Conservation (phyloP, 2,329 filamentous ascomycete genomes). For the Fusarium virguliforme region DNA sequence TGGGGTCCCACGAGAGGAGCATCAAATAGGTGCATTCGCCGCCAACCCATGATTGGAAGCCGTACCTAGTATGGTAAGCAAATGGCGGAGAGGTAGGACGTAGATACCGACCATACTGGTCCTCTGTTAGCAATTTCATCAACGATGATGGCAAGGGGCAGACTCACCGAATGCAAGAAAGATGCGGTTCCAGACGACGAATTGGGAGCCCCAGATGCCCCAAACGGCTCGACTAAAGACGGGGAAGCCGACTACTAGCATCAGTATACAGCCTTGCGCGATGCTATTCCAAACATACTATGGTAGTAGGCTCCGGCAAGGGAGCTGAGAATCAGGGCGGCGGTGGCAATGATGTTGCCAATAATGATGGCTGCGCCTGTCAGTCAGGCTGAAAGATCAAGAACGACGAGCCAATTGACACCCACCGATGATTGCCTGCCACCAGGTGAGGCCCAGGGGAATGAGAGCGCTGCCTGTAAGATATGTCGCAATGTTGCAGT, state of each 20-base stretch:
- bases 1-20: slow-evolving; percentile 63
- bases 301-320: slow-evolving; percentile 62
- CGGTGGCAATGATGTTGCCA: slow-evolving; percentile 59
- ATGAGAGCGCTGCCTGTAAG: slow-evolving; percentile 61
- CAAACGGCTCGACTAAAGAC: slow-evolving; percentile 58
- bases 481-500: slow-evolving; percentile 62
- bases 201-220: slow-evolving; percentile 62
- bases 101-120: slow-evolving; percentile 26
- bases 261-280: not conserved
- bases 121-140: not conserved
- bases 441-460: slow-evolving; percentile 60
- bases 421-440: slow-evolving; percentile 61
- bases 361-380: slow-evolving; percentile 53
- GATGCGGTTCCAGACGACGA: slow-evolving; percentile 62
- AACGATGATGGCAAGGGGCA: not conserved
- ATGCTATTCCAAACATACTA: slow-evolving; percentile 47
- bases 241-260: slow-evolving; percentile 56
- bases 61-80: slow-evolving; percentile 54
- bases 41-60: slow-evolving; percentile 64
- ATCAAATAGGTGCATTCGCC: slow-evolving; percentile 64
- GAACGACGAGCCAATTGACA: not conserved
- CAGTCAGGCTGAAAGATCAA: not conserved
- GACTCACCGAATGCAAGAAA: slow-evolving; percentile 59
- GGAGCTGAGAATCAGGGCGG: slow-evolving; percentile 61
- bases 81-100: not conserved